Evolutionary conservation across 192 early-diverging fungal species (phyloP).

Genomic region (Backusella circina): DNA sequence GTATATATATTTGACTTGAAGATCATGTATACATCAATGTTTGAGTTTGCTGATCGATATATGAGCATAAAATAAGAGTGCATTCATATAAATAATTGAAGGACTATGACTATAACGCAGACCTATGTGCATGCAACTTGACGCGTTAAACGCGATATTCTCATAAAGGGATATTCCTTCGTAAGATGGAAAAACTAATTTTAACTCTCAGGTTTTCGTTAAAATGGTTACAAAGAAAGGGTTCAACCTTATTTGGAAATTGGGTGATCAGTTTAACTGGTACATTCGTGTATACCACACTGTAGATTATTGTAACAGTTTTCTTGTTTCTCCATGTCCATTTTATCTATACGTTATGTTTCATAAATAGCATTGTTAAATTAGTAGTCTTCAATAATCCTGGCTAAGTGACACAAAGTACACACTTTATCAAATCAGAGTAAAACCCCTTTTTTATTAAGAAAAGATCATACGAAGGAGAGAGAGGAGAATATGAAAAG

Average conservation of each 20-base stretch:
- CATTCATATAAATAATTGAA: neutral
- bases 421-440: neutral
- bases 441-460: neutral
- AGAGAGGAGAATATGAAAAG: neutral
- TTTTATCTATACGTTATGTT: neutral
- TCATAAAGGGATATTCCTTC: neutral
- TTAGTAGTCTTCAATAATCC: neutral
- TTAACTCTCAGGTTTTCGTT: neutral
- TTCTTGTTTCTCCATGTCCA: neutral
- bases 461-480: neutral
- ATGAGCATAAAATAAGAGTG: too few relatives aligned
- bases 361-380: neutral
- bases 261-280: neutral
- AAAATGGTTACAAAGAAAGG: neutral
- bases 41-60: too few relatives aligned
- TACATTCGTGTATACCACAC: neutral
- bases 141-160: neutral
- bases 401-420: neutral
- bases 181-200: neutral
- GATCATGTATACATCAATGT: too few relatives aligned
- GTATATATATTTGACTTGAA: too few relatives aligned
- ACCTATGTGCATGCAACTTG: neutral
- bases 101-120: neutral
- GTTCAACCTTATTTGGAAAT: neutral
- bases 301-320: neutral